These are phyloP conservation scores for Tolypocladium ovalisporum DNA, from an alignment of 2,329 filamentous ascomycete genomes.

Conservation along the genomic window DNA sequence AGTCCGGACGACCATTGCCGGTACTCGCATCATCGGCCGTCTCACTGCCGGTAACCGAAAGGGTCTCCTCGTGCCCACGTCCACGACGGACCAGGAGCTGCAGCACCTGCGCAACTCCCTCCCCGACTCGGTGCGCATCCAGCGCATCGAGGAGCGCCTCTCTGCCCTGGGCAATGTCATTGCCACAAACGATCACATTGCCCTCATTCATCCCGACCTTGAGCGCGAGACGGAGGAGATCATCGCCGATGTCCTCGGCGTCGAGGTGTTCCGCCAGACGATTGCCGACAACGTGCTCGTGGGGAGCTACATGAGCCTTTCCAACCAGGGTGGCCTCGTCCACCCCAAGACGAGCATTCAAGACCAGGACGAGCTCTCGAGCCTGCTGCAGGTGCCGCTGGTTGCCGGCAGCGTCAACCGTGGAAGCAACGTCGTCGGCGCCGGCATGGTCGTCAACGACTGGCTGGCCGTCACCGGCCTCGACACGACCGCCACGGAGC, in stretches of 20 bases:
- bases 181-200: conserved; percentile 92
- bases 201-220: conserved; percentile 88
- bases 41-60: conserved; percentile 95
- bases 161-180: conserved; percentile 96
- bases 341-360: conserved; percentile 95
- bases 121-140: conserved; percentile 84
- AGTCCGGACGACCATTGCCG: conserved; percentile 91
- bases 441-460: conserved; percentile 54
- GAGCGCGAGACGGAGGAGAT: conserved; percentile 99
- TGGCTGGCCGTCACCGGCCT: conserved; percentile 92
- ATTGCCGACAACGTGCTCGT: conserved; percentile 95
- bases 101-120: conserved; percentile 94
- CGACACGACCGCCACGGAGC: conserved; percentile 92
- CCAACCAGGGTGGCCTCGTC: conserved; percentile 92
- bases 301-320: conserved; percentile 91
- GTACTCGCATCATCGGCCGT: conserved; percentile 89
- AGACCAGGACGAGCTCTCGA: conserved; percentile 94
- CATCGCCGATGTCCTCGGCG: conserved; percentile 83
- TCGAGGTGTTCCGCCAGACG: conserved; percentile 88
- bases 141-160: conserved; percentile 93
- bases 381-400: conserved; percentile 85
- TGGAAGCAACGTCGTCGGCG: conserved; percentile 88
- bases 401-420: conserved; percentile 92
- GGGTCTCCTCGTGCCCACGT: conserved; percentile 90
- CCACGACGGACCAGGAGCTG: conserved; percentile 94